Evolutionary conservation across 2,329 filamentous ascomycete species (phyloP), one percentile per base, ranked within the genome.

Genomic region (Stagonosporopsis chrysanthemi): DNA sequence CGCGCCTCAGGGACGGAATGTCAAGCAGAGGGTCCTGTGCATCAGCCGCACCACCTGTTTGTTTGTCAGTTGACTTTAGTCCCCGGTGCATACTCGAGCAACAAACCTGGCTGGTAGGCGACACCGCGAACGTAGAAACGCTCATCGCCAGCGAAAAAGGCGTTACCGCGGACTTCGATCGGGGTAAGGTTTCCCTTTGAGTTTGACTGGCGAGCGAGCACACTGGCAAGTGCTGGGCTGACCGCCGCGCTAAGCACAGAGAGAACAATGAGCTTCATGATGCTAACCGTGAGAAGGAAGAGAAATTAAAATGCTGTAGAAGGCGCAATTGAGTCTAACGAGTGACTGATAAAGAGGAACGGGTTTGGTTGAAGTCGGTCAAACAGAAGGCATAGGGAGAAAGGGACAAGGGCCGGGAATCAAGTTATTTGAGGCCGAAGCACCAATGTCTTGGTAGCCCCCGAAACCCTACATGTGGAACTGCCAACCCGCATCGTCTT

Each of bases 1-100:
- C 92, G 63, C 92, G 89, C 75, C 84, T 82, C 83, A 93, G 94
- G 70, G 82, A 78, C 4, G 78, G 76, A 29, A 83, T 70, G 68
- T 96, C 88, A 59, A 90, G 87, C 45, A 97, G 87, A 60, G 92
- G 91, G 72, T 97, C 92, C 44, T 79, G 77, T 45, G 72, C 72
- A 60, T 71, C 72, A 6, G 73, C 60, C 14, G 73, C 73, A 64
- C 73, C 73, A 85, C 78, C 73, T 75, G 35, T 17, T 19, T 23
- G n/a, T n/a, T 15, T 55, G 36, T 68, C 40, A 71, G 58, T 54
- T 48, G 29, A 31, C 11, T 2, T 29, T 23, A 6, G 22, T 4
- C 35, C 83, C 72, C 41, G 81, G 83, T 19, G 82, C 81, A 22
- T 15, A 11, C 35, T 26, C 14, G 24, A 24, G 14, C 17, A 17